phyloP scores from a whole-genome alignment of 495 filamentous ascomycete species.

The Penicillium manginii region DNA sequence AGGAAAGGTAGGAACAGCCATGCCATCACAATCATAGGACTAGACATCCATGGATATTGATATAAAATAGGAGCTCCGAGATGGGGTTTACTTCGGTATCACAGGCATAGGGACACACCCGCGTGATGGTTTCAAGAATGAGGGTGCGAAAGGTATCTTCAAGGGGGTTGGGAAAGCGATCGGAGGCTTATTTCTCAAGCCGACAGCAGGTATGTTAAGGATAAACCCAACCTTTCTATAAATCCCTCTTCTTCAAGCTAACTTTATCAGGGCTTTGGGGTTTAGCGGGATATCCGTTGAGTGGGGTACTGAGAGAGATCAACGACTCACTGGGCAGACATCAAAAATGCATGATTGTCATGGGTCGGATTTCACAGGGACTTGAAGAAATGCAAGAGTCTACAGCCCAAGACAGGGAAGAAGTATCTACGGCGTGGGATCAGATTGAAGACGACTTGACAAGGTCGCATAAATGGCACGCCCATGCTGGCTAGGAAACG shows the following conservation, averaged over 20 bases:
- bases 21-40: background rate
- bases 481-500: background rate
- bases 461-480: background rate
- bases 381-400: conserved; percentile 28
- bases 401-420: conserved; percentile 17
- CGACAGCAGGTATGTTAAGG: conserved; percentile 59
- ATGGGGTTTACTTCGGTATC: conserved; percentile 71
- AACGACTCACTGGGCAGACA: conserved; percentile 46
- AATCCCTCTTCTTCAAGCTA: background rate
- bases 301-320: conserved; percentile 75
- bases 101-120: conserved; percentile 77
- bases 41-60: background rate
- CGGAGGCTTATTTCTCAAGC: conserved; percentile 72
- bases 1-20: conserved; percentile 55
- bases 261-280: conserved; percentile 57
- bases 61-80: conserved; percentile 59
- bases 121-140: conserved; percentile 65
- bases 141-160: conserved; percentile 68
- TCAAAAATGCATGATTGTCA: conserved; percentile 18
- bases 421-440: conserved; percentile 25
- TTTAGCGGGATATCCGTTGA: conserved; percentile 71
- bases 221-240: background rate
- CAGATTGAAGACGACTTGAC: conserved; percentile 16
- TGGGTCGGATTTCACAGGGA: conserved; percentile 29
- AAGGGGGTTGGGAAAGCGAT: conserved; percentile 80